Evolutionary conservation across 805 yeast genomes (phyloP).

Genomic region (Saccharomyces kudriavzevii): DNA sequence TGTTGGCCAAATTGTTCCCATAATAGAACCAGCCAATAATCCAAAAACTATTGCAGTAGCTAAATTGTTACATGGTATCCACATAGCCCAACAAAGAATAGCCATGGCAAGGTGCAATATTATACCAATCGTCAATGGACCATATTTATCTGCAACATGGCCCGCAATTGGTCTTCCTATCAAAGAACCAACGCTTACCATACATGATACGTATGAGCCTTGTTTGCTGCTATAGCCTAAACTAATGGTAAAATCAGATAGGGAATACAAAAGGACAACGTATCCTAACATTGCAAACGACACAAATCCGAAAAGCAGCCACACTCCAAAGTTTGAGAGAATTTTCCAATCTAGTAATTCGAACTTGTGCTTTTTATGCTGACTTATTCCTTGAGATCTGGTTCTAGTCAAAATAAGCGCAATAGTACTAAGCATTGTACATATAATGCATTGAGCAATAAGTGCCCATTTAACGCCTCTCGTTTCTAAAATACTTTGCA

Average conservation of each 20-base stretch:
- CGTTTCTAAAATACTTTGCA: constrained; percentile 29
- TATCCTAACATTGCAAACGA: constrained; percentile 51
- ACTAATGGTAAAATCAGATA: constrained; percentile 53
- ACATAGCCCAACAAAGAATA: constrained; percentile 40
- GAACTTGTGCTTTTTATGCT: constrained; percentile 13
- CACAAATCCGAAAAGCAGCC: constrained; percentile 35
- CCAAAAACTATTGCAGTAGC: constrained; percentile 50
- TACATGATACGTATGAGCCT: constrained; percentile 52
- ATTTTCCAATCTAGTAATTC: constrained; percentile 37
- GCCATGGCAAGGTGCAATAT: constrained; percentile 34
- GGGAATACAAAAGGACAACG: constrained; percentile 48
- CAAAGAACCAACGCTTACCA: constrained; percentile 50
- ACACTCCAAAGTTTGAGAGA: constrained; percentile 35
- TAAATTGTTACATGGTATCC: constrained; percentile 50
- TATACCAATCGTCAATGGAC: constrained; percentile 42
- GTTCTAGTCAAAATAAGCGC: constrained; percentile 30
- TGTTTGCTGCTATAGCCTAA: constrained; percentile 48
- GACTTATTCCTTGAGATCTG: constrained; percentile 24
- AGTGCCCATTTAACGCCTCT: constrained; percentile 31
- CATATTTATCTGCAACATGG: constrained; percentile 40
- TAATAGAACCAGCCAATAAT: constrained; percentile 43
- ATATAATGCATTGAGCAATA: constrained; percentile 32
- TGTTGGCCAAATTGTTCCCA: constrained; percentile 57
- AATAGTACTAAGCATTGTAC: constrained; percentile 29
- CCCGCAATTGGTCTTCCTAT: constrained; percentile 54